Percentiles rank a stretch among this genome's conserved stretches.
These are phyloP conservation scores for Colletotrichum falcatum DNA, from an alignment of 2,329 filamentous ascomycete genomes.

Conservation along the genomic window DNA sequence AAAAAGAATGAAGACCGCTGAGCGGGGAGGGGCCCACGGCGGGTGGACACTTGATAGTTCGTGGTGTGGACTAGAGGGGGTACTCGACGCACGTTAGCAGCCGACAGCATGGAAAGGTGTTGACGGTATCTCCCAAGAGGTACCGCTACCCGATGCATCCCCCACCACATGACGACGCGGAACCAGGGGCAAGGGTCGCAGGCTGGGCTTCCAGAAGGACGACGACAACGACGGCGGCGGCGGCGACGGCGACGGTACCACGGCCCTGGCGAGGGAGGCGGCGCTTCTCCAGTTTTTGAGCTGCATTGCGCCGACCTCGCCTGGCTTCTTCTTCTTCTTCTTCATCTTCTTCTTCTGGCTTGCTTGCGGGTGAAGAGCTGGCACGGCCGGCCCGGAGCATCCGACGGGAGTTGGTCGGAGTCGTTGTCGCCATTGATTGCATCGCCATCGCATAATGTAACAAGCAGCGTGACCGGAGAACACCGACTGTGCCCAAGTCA, in stretches of 20 bases:
- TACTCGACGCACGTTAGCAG: conserved; percentile 26
- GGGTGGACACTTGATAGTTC: conserved; percentile 22
- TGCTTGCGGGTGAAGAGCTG: neutral
- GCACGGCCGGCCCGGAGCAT: conserved; percentile 9
- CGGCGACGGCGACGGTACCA: conserved; percentile 1
- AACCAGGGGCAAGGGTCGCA: conserved; percentile 26
- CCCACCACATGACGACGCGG: conserved; percentile 12
- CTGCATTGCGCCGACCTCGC: conserved; percentile 6
- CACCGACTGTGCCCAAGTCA: conserved; percentile 19
- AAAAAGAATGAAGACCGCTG: conserved; percentile 35
- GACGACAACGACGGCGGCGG: conserved; percentile 2
- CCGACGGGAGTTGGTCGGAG: conserved; percentile 16
- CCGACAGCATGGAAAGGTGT: accelerated
- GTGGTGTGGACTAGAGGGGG: conserved; percentile 2
- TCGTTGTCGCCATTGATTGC: neutral
- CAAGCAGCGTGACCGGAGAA: conserved; percentile 20
- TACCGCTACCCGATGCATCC: conserved; percentile 5
- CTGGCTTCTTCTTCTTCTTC: neutral
- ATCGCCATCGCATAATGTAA: conserved; percentile 24
- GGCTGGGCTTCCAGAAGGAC: conserved; percentile 36
- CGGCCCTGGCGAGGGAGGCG: conserved; percentile 1
- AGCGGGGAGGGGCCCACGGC: conserved; percentile 21
- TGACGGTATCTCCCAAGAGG: neutral
- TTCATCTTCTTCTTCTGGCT: neutral
- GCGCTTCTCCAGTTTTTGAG: conserved; percentile 5